Evolutionary conservation across 2,329 filamentous ascomycete species (phyloP).

Genomic region (Elsinoe necatrix): DNA sequence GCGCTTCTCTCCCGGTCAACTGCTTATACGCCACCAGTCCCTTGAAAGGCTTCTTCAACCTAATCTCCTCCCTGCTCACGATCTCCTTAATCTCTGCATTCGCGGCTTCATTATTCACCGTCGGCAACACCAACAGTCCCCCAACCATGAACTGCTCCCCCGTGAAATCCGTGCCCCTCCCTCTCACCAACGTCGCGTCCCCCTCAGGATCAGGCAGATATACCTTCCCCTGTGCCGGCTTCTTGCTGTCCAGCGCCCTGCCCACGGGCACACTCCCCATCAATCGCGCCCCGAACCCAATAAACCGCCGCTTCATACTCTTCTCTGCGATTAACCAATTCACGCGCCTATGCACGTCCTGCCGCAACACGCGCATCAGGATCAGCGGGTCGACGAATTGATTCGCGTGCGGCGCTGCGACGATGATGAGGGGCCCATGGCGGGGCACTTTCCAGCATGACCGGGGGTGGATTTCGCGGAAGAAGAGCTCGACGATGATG

Average conservation of each 20-base stretch:
- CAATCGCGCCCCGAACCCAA: conserved; percentile 75
- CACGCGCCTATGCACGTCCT: conserved; percentile 78
- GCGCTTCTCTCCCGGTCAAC: conserved; percentile 55
- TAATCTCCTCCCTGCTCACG: conserved; percentile 67
- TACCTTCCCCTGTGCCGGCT: conserved; percentile 66
- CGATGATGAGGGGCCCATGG: conserved; percentile 82
- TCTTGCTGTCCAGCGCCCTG: conserved; percentile 80
- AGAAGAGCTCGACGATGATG: conserved; percentile 89
- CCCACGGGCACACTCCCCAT: conserved; percentile 90
- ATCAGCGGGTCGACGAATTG: conserved; percentile 96
- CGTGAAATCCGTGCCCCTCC: conserved; percentile 70
- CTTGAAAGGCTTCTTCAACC: conserved; percentile 81
- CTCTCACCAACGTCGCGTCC: conserved; percentile 71
- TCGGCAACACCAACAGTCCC: conserved; percentile 79
- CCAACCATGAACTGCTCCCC: conserved; percentile 62
- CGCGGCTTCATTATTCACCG: conserved; percentile 68
- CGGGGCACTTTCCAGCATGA: conserved; percentile 92
- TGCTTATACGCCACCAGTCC: conserved; percentile 66
- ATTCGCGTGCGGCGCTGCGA: conserved; percentile 94
- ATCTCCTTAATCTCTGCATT: conserved; percentile 81
- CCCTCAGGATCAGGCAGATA: conserved; percentile 83
- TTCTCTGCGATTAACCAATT: conserved; percentile 93
- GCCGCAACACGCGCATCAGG: conserved; percentile 80
- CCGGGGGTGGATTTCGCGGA: conserved; percentile 90
- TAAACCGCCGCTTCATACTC: conserved; percentile 81